phyloP scores from a whole-genome alignment of 192 early-diverging fungal species.

The Podila minutissima region DNA sequence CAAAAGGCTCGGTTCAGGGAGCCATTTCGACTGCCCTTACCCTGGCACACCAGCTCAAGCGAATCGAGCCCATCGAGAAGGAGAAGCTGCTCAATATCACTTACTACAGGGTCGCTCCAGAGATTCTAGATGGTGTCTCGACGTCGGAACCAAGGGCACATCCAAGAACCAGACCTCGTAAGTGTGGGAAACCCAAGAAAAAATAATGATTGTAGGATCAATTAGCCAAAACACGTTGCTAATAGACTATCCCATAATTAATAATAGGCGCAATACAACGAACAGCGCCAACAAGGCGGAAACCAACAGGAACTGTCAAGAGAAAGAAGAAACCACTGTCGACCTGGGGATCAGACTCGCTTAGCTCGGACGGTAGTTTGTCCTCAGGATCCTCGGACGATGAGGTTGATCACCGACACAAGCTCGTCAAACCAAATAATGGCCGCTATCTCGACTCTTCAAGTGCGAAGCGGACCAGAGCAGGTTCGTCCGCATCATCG shows the following conservation, averaged over 20 bases:
- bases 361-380: slow-evolving; percentile 29
- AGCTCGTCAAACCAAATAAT: slow-evolving; percentile 15
- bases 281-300: slow-evolving; percentile 4
- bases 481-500: neutral
- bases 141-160: no score
- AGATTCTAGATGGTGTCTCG: slow-evolving; percentile 15
- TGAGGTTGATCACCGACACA: neutral
- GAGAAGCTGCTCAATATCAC: slow-evolving; percentile 34
- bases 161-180: no score
- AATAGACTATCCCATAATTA: neutral
- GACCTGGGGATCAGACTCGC: slow-evolving; percentile 27
- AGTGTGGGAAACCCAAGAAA: no score
- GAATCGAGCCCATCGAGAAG: slow-evolving; percentile 55
- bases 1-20: slow-evolving; percentile 59
- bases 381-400: neutral
- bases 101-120: slow-evolving; percentile 49
- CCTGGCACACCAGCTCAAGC: slow-evolving; percentile 33
- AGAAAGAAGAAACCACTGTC: slow-evolving; percentile 27
- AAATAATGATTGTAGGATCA: no score
- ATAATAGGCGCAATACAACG: neutral
- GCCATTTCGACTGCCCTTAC: slow-evolving; percentile 57
- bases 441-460: neutral
- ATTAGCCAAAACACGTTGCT: no score
- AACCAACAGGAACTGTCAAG: neutral
- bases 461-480: slow-evolving; percentile 14